Conservation (phyloP, 2,329 filamentous ascomycete genomes). For the Scedosporium aurantiacum region DNA sequence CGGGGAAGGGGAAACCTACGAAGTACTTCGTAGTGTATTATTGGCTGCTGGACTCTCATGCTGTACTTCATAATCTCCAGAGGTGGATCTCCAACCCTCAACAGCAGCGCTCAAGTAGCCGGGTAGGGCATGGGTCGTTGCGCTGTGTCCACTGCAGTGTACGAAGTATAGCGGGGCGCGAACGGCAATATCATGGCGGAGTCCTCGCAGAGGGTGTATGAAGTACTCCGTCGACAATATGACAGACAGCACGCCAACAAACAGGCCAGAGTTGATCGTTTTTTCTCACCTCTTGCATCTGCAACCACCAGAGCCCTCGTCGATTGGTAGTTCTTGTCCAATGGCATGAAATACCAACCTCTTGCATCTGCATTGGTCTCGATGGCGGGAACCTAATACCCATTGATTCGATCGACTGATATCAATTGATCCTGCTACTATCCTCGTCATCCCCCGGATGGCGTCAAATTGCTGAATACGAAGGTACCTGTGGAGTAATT, state of each 20-base stretch:
- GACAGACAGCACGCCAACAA: background rate
- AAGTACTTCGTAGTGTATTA: background rate
- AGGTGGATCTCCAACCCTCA: background rate
- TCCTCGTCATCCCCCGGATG: background rate
- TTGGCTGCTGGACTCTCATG: too few species aligned
- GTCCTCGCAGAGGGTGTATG: background rate
- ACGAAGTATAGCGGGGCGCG: background rate
- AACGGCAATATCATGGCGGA: background rate
- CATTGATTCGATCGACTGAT: background rate
- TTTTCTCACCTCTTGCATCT: background rate
- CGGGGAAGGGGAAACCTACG: background rate
- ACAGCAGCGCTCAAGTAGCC: background rate
- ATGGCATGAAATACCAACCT: background rate
- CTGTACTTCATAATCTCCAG: background rate
- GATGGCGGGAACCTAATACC: background rate
- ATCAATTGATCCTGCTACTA: background rate
- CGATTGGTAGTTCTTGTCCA: background rate
- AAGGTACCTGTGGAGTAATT: background rate
- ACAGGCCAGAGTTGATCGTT: background rate
- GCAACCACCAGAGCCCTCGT: background rate
- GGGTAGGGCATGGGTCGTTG: background rate
- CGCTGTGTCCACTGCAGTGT: too few species aligned
- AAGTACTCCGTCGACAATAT: background rate
- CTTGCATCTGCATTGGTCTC: background rate
- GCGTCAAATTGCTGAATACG: background rate